Evolutionary conservation across 2,329 filamentous ascomycete genomes (phyloP).

Genomic region (Trichoderma afroharzianum): DNA sequence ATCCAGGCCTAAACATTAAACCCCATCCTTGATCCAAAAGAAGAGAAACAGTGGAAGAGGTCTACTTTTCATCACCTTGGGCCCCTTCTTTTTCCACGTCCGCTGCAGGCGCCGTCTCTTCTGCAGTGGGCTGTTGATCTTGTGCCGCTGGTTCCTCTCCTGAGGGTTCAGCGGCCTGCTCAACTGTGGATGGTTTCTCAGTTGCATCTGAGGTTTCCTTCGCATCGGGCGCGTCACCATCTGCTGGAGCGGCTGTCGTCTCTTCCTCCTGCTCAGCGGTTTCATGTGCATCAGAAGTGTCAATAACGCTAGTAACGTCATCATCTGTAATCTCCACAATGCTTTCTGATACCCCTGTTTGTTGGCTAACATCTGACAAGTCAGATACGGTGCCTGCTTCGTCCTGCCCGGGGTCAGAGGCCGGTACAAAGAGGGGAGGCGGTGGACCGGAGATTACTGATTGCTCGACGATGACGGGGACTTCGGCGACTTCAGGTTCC

Average conservation of each 20-base stretch:
- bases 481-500: constrained; percentile 39
- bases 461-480: constrained; percentile 41
- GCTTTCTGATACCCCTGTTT: constrained; percentile 12
- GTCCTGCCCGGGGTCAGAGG: constrained; percentile 18
- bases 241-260: background rate
- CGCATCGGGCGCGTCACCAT: background rate
- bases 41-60: background rate
- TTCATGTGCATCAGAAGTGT: background rate
- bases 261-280: background rate
- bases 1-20: background rate
- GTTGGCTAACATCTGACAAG: constrained; percentile 4
- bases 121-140: background rate
- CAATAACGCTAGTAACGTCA: background rate
- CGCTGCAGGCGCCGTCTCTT: background rate
- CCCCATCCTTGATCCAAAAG: background rate
- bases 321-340: background rate
- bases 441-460: constrained; percentile 26
- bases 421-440: background rate
- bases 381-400: constrained; percentile 17
- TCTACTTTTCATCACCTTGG: background rate
- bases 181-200: background rate
- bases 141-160: background rate
- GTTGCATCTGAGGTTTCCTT: constrained; percentile 1
- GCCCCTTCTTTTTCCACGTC: background rate
- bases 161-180: background rate